Base-by-base conservation (phyloP, 768 basidiomycete genomes). In the Podaxis sp. region DNA sequence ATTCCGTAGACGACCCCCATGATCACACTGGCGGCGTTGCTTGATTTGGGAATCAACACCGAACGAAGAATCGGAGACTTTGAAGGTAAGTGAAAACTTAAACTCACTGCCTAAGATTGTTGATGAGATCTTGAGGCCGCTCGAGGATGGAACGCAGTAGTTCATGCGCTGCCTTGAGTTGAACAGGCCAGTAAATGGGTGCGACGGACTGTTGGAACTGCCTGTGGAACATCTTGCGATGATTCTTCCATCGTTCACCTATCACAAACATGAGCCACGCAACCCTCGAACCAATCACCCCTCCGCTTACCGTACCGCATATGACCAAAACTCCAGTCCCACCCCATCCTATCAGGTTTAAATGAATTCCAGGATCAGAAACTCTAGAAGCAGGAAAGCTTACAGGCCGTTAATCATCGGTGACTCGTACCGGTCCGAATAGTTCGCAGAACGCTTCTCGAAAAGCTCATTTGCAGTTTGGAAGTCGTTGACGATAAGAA, bases 1-100 rank as follows among this genome's bases (percentile, higher is more conserved):
- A 85, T 83, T 3, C 83, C 84, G 59, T 84, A 85, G 6, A 78
- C 78, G 3, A 83, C 77, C 22, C 78, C 77, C 82, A 85, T 84
- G 57, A 84, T 84, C 3, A 80, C 76, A 52, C 81, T 80, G 4
- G 80, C 83, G 19, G 82, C 73, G 61, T 82, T 82, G 38, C 82
- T 85, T 66, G 11, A n/a, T 26, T 33, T 9, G 19, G 30, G 8
- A 5, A 56, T 62, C 36, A 46, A 15, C 26, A 4, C 17, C 58
- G 17, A 4, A 48, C 61, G 26, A 61, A 61, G 40, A 19, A 6
- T 22, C 4, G 9, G 5, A 19, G 9, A 19, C 63, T 8, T 38
- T 60, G 5, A 48, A n/a, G 59, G n/a, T 40, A 8, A 48, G 63
- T 22, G 63, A 61, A 64, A 12, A 13, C 59, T 3, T 30, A 17